Conservation (phyloP, 768 basidiomycete genomes). For the Trametes maxima region DNA sequence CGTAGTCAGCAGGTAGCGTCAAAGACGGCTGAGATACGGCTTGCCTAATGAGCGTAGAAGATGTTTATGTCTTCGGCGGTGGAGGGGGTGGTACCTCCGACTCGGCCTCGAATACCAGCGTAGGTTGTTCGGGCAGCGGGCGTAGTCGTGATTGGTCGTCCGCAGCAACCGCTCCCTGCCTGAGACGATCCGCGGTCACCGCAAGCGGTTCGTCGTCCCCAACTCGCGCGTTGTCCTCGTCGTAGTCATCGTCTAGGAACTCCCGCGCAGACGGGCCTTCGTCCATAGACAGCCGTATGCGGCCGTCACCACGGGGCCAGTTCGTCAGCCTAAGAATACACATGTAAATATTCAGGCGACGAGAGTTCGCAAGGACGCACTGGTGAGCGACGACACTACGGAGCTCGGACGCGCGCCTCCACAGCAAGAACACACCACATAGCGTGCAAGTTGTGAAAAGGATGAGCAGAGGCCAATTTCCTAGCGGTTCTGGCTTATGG, state of each 20-base stretch:
- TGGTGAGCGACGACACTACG: conserved; percentile 63
- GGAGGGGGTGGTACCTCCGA: conserved; percentile 15
- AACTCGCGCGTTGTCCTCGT: conserved; percentile 47
- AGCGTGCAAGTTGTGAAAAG: conserved; percentile 61
- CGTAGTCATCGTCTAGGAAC: conserved; percentile 62
- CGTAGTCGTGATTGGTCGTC: not conserved
- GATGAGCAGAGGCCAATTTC: conserved; percentile 54
- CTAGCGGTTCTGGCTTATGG: conserved; percentile 66
- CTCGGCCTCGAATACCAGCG: conserved; percentile 9
- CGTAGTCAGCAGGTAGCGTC: not conserved
- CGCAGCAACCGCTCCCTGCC: conserved; percentile 9
- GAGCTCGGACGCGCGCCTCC: conserved; percentile 59
- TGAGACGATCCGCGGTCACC: conserved; percentile 22
- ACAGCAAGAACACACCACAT: conserved; percentile 60
- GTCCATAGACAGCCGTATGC: conserved; percentile 68
- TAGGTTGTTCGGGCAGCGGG: not conserved
- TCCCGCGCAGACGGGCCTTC: conserved; percentile 72
- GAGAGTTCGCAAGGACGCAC: conserved; percentile 39
- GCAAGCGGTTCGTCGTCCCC: conserved; percentile 31
- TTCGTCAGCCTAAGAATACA: conserved; percentile 53
- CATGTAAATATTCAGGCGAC: not conserved
- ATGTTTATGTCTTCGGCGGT: conserved; percentile 16
- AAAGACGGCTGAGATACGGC: not conserved
- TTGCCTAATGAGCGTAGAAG: not conserved
- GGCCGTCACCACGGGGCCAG: conserved; percentile 54